Evolutionary conservation across 1,284 basidiomycete species (phyloP).

Genomic region (Athelia sp.): DNA sequence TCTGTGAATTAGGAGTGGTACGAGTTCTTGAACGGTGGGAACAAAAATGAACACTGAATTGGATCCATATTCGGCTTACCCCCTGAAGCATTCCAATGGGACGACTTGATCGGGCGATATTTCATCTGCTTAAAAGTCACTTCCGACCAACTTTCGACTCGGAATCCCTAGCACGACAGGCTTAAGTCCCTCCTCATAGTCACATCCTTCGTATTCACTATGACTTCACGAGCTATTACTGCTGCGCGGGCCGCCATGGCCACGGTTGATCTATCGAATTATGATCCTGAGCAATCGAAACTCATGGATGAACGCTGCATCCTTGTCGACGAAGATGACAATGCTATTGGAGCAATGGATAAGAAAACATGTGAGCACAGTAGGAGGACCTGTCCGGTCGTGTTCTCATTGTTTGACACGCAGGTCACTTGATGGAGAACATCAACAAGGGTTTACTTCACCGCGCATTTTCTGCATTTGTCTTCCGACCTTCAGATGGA

Average conservation of each 20-base stretch:
- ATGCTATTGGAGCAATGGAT: constrained; percentile 84
- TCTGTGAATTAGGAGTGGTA: no score
- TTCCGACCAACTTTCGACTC: no score
- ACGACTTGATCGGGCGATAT: no score
- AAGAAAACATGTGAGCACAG: constrained; percentile 93
- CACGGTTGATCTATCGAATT: constrained; percentile 67
- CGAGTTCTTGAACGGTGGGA: no score
- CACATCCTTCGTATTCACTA: constrained; percentile 16
- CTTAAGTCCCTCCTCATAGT: background rate
- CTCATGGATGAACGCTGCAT: constrained; percentile 99
- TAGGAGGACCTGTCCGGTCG: no score
- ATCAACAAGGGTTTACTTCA: constrained; percentile 94
- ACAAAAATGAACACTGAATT: no score
- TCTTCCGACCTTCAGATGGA: constrained; percentile 93
- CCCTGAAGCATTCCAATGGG: no score
- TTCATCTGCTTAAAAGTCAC: no score
- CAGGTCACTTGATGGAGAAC: constrained; percentile 97
- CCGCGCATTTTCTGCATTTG: constrained; percentile 96
- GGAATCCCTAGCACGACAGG: no score
- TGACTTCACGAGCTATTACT: constrained; percentile 52
- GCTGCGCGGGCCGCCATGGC: constrained; percentile 62
- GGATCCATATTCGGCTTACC: no score
- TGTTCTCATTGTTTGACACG: constrained; percentile 2
- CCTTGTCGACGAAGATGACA: constrained; percentile 88
- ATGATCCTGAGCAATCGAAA: constrained; percentile 78